A percentile compares a stretch with the other conserved stretches of the same genome.
These are phyloP conservation scores for Penicillium egyptiacum DNA, from an alignment of 495 filamentous ascomycete genomes.

Conservation along the genomic window DNA sequence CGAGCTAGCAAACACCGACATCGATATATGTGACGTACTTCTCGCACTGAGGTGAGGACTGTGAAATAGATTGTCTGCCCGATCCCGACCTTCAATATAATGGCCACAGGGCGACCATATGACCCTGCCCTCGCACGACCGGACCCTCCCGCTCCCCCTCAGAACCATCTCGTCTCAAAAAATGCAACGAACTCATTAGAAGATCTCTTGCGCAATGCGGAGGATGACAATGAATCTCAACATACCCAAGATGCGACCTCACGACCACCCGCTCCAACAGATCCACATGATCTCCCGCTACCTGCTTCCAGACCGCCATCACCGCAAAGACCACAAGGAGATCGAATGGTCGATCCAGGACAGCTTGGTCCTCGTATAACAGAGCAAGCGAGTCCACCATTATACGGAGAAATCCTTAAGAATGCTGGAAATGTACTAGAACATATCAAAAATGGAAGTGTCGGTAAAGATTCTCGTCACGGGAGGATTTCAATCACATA, in stretches of 20 bases:
- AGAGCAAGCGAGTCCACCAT: background rate
- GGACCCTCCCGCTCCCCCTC: background rate
- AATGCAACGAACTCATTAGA: background rate
- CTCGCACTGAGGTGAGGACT: background rate
- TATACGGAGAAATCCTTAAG: conserved; percentile 8
- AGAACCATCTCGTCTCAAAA: background rate
- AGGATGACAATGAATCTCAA: background rate
- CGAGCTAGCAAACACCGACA: too few species aligned
- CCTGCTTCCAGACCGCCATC: background rate
- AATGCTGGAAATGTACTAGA: conserved; percentile 13
- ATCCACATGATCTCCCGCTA: background rate
- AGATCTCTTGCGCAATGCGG: background rate
- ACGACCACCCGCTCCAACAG: background rate
- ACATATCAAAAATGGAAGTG: conserved; percentile 17
- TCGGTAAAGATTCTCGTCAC: conserved; percentile 2
- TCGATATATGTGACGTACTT: background rate
- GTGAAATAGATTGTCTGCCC: background rate
- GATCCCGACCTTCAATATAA: background rate
- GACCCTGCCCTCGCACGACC: background rate
- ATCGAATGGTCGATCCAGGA: background rate
- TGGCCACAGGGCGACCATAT: background rate
- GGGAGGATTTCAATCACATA: conserved; percentile 4
- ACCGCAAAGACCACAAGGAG: background rate
- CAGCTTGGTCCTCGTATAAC: background rate
- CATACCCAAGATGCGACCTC: background rate